phyloP scores from a whole-genome alignment of 2,329 filamentous ascomycete species.

The Arthrobotrys iridis region DNA sequence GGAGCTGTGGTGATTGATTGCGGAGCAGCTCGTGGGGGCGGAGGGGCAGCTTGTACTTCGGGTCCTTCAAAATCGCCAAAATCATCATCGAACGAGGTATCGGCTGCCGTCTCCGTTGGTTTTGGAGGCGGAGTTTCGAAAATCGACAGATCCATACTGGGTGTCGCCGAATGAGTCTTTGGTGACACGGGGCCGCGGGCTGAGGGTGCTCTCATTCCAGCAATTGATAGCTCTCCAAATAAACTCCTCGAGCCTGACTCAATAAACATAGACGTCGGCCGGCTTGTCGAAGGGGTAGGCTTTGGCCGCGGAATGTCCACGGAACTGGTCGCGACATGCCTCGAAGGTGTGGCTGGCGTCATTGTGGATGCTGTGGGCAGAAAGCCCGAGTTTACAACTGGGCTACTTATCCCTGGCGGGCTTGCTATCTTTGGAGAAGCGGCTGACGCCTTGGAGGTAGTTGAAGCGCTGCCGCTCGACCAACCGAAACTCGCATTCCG shows the following conservation, averaged over 20 bases:
- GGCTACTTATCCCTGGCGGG: conserved; percentile 5
- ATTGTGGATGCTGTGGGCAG: background rate
- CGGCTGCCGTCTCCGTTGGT: conserved; percentile 9
- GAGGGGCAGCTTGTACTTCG: conserved; percentile 17
- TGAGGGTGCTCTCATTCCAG: conserved; percentile 39
- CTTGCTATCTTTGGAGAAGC: background rate
- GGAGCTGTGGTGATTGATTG: background rate
- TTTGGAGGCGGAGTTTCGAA: conserved; percentile 28
- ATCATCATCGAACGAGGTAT: conserved; percentile 50
- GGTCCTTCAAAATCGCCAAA: conserved; percentile 51
- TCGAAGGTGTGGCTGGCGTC: conserved; percentile 5
- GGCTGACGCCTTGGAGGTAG: background rate
- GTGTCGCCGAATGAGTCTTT: conserved; percentile 13
- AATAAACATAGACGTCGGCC: conserved; percentile 48
- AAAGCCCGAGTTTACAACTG: conserved; percentile 5
- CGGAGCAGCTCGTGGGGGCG: background rate
- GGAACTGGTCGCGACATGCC: conserved; percentile 36
- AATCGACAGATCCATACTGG: conserved; percentile 38
- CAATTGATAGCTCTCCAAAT: conserved; percentile 44
- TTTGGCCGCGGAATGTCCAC: conserved; percentile 47
- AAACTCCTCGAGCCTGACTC: conserved; percentile 25
- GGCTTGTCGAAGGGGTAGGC: background rate
- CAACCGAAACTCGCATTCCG: conserved; percentile 31
- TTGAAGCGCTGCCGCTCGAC: conserved; percentile 3
- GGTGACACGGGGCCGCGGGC: background rate